Evolutionary conservation across 2,329 filamentous ascomycete genomes (phyloP).

Genomic region (Truncatella angustata): DNA sequence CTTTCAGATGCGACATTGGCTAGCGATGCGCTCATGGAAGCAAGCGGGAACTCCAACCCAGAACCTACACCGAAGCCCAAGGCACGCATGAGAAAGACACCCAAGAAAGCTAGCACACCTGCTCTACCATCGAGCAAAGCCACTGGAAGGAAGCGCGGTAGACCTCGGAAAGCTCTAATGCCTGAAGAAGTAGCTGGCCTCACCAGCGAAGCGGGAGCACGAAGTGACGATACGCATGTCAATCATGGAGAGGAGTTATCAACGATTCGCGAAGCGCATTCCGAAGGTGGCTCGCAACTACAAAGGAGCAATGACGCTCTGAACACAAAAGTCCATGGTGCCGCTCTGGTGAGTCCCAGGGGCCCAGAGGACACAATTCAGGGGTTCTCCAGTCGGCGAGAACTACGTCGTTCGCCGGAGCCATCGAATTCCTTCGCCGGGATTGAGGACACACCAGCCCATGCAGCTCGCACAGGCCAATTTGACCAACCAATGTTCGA

Average conservation of each 20-base stretch:
- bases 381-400: not conserved
- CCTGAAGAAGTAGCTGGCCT: conserved; percentile 21
- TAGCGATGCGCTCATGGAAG: conserved; percentile 21
- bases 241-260: not conserved
- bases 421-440: not conserved
- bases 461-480: conserved; percentile 11
- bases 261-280: not conserved
- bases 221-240: conserved; percentile 9
- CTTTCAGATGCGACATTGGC: conserved; percentile 23
- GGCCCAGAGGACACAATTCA: no score
- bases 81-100: conserved; percentile 28
- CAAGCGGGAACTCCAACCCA: conserved; percentile 19
- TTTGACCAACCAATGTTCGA: conserved; percentile 19
- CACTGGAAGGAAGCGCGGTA: conserved; percentile 29
- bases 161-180: conserved; percentile 27
- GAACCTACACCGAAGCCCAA: conserved; percentile 31
- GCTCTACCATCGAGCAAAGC: conserved; percentile 22
- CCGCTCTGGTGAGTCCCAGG: no score
- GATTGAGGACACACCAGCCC: conserved; percentile 9
- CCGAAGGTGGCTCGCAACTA: not conserved
- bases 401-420: not conserved
- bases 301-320: no score
- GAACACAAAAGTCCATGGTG: no score
- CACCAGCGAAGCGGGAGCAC: conserved; percentile 13
- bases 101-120: conserved; percentile 18